Percentiles rank a stretch among this genome's conserved stretches.
Conservation (phyloP, 2,329 filamentous ascomycete species). For the Fusarium marasasianum region DNA sequence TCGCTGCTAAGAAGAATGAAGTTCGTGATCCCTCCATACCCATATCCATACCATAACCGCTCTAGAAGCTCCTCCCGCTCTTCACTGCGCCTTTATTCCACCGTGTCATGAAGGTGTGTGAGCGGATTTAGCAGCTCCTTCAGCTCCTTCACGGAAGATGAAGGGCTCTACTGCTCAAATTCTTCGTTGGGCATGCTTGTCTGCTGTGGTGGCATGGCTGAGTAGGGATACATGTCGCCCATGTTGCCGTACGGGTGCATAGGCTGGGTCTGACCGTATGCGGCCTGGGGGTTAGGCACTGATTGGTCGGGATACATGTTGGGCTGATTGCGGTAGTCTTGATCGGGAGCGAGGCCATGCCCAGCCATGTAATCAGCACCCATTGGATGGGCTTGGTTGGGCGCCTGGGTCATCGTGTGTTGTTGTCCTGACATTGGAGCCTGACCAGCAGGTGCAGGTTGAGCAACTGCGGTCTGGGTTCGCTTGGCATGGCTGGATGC, state of each 20-base stretch:
- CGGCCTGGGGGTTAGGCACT: conserved; percentile 74
- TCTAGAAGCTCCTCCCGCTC: neutral
- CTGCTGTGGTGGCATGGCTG: conserved; percentile 83
- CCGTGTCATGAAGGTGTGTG: neutral
- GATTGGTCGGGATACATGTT: conserved; percentile 86
- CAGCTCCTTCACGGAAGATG: neutral
- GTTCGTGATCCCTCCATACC: neutral
- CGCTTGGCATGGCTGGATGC: conserved; percentile 87
- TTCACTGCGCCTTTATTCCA: neutral
- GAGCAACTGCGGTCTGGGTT: conserved; percentile 57
- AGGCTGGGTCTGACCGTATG: conserved; percentile 81
- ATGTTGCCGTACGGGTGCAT: conserved; percentile 78
- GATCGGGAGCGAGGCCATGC: conserved; percentile 72
- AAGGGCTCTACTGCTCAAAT: conserved; percentile 49
- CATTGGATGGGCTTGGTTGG: conserved; percentile 69
- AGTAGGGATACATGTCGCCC: conserved; percentile 86
- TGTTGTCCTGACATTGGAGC: conserved; percentile 63
- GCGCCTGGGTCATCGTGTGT: conserved; percentile 61
- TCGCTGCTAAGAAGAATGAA: neutral
- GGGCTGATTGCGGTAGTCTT: conserved; percentile 81
- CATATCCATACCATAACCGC: neutral
- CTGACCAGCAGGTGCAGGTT: conserved; percentile 59
- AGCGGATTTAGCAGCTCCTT: neutral
- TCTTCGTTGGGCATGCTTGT: conserved; percentile 65
- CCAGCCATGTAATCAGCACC: conserved; percentile 70